Conservation (phyloP, 352 stramenopile species). For the Phytophthora quininea region DNA sequence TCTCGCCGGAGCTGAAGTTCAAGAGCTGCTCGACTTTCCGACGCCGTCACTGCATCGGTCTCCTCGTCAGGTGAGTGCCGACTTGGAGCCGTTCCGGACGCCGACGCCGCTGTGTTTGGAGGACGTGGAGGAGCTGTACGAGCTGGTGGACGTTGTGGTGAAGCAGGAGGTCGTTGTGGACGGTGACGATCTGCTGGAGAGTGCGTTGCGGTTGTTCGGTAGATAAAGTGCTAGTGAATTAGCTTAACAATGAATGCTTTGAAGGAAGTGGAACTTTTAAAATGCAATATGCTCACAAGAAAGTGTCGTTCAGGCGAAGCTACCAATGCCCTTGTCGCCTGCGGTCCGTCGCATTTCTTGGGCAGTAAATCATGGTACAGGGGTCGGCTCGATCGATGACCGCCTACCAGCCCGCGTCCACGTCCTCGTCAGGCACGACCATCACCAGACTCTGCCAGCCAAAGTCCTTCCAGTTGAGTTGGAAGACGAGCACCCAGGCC, state of each 20-base stretch:
- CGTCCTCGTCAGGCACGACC: conserved; percentile 68
- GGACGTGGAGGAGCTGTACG: conserved; percentile 45
- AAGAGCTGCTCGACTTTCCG: conserved; percentile 1
- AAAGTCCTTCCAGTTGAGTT: conserved; percentile 88
- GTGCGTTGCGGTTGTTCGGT: neutral
- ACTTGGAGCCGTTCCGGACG: conserved; percentile 43
- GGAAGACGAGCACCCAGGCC: conserved; percentile 79
- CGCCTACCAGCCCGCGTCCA: conserved; percentile 70
- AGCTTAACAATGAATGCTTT: neutral
- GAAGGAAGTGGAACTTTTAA: neutral
- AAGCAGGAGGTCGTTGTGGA: conserved; percentile 2
- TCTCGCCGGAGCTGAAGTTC: conserved; percentile 1
- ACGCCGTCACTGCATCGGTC: conserved; percentile 16
- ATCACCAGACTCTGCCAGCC: conserved; percentile 82
- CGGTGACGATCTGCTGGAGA: neutral
- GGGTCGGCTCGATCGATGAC: neutral
- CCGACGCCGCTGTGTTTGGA: conserved; percentile 41
- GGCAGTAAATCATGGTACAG: neutral
- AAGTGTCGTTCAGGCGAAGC: no score
- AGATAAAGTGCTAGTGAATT: conserved; percentile 3
- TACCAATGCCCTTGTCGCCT: no score
- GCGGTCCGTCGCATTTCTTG: no score
- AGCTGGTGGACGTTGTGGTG: conserved; percentile 38
- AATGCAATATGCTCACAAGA: no score
- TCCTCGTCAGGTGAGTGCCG: conserved; percentile 26